phyloP scores from a whole-genome alignment of 768 basidiomycete species.

The Russula griseocarnosa region DNA sequence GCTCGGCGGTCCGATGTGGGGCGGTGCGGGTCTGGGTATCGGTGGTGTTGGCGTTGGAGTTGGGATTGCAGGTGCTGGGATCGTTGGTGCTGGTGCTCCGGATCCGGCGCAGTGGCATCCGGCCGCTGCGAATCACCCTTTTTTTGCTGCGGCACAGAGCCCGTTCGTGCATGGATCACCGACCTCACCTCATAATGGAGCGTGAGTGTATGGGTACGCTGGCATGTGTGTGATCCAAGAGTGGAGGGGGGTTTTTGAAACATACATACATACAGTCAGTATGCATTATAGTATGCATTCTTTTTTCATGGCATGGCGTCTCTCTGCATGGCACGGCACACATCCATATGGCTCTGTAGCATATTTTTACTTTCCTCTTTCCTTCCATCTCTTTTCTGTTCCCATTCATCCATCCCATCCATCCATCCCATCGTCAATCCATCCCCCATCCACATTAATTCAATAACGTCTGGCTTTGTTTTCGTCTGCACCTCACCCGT shows the following conservation, averaged over 20 bases:
- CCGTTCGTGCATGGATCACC: constrained; percentile 29
- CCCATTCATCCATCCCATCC: constrained; percentile 4
- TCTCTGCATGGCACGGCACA: constrained; percentile 2
- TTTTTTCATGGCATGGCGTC: constrained; percentile 8
- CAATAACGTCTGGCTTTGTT: background rate
- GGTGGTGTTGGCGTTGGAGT: constrained; percentile 20
- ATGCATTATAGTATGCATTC: background rate
- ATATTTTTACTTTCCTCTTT: background rate
- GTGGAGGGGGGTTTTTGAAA: background rate
- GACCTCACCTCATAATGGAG: constrained; percentile 28
- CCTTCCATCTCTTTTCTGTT: background rate
- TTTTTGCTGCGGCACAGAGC: constrained; percentile 26
- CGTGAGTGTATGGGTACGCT: background rate
- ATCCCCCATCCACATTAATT: constrained; percentile 1
- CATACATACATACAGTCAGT: constrained; percentile 5
- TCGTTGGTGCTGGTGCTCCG: constrained; percentile 13
- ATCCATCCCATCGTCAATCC: constrained; percentile 2
- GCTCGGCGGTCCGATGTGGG: constrained; percentile 20
- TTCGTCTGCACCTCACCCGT: constrained; percentile 5
- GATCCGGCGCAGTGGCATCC: constrained; percentile 23
- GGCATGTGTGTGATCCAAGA: too few relatives aligned
- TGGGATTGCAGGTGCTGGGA: background rate
- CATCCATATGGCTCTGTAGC: constrained; percentile 19
- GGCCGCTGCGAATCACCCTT: constrained; percentile 16
- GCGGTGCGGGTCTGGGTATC: constrained; percentile 18